Evolutionary conservation across 495 filamentous ascomycete species (phyloP).

Genomic region (Pyrenula aspistea): DNA sequence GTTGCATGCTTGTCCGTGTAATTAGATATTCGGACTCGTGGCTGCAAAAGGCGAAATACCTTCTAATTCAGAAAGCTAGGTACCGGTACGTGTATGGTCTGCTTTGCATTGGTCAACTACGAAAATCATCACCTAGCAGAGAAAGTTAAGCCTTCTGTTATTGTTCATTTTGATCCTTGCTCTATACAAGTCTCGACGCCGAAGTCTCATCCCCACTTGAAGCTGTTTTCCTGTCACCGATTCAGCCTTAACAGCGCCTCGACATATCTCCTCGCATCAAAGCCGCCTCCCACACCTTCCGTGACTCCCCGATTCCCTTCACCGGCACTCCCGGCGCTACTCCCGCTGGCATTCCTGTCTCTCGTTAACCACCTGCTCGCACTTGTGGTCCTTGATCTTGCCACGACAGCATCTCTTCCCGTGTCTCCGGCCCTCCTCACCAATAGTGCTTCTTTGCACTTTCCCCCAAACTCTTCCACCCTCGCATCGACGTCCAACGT

Average conservation of each 20-base stretch:
- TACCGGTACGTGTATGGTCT: too few species aligned
- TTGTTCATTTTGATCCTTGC: neutral
- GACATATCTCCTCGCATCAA: constrained; percentile 80
- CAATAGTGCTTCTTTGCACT: constrained; percentile 63
- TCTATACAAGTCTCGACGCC: neutral
- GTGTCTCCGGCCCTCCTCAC: constrained; percentile 69
- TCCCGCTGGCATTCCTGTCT: constrained; percentile 22
- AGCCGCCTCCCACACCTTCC: constrained; percentile 60
- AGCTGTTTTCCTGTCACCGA: constrained; percentile 27
- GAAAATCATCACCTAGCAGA: too few species aligned
- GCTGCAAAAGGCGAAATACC: too few species aligned
- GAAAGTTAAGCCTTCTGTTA: too few species aligned
- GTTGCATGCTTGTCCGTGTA: too few species aligned
- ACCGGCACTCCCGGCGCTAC: constrained; percentile 10
- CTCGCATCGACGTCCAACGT: constrained; percentile 9
- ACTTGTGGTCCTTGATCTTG: constrained; percentile 24
- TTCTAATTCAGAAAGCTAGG: too few species aligned
- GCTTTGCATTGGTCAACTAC: too few species aligned
- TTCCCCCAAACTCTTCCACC: constrained; percentile 12
- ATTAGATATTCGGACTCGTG: too few species aligned
- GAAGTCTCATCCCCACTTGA: neutral
- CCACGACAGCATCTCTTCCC: constrained; percentile 16
- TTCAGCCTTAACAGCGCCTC: constrained; percentile 70
- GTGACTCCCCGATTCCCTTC: constrained; percentile 45
- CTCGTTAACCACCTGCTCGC: constrained; percentile 33